Evolutionary conservation across 192 early-diverging fungal species (phyloP).

Genomic region (Hyaloraphidium curvatum): DNA sequence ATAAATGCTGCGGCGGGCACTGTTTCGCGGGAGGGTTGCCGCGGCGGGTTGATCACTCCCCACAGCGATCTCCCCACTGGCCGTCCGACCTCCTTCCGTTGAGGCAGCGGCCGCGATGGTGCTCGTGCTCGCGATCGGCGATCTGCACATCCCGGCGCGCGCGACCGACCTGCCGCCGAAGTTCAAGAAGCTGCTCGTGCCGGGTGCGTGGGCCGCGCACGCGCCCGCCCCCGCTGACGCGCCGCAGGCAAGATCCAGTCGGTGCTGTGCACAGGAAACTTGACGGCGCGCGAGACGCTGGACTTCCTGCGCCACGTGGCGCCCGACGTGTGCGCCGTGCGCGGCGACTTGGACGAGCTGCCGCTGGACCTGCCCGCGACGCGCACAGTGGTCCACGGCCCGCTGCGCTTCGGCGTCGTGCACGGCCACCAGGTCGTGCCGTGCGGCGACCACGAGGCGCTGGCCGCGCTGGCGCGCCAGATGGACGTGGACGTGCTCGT

Average conservation of each 20-base stretch:
- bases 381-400: constrained; percentile 10
- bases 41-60: too few relatives aligned
- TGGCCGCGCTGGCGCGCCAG: constrained; percentile 59
- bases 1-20: too few relatives aligned
- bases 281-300: constrained; percentile 58
- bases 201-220: too few relatives aligned
- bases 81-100: too few relatives aligned
- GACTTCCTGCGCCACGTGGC: constrained; percentile 75
- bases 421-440: constrained; percentile 80
- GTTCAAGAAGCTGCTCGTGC: constrained; percentile 81
- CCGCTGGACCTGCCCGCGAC: not conserved
- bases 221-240: too few relatives aligned
- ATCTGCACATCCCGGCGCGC: constrained; percentile 88
- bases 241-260: constrained; percentile 96
- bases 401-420: constrained; percentile 35
- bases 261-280: constrained; percentile 84
- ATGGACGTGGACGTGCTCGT: constrained; percentile 85
- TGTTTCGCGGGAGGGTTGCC: too few relatives aligned
- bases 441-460: constrained; percentile 47
- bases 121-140: constrained; percentile 78
- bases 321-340: constrained; percentile 48
- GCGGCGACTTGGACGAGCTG: constrained; percentile 66
- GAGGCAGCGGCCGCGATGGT: too few relatives aligned
- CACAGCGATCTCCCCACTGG: too few relatives aligned
- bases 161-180: constrained; percentile 70